Conservation (phyloP, 176 grass and related monocot species). For the Oryza glaberrima region DNA sequence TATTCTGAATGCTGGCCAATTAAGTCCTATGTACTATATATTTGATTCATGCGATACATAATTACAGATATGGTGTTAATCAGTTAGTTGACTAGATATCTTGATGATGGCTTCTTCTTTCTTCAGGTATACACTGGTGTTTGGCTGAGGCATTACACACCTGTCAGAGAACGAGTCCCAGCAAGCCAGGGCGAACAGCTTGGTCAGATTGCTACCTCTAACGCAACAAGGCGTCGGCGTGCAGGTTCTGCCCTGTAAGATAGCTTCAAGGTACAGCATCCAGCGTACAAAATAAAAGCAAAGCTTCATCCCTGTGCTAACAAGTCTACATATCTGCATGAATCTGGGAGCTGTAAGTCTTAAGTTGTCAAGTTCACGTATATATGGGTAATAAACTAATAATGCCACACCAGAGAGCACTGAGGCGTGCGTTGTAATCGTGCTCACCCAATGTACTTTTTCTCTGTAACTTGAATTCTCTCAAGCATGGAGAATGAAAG, state of each 20-base stretch:
- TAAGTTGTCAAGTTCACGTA: conserved; percentile 13
- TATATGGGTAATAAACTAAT: conserved; percentile 43
- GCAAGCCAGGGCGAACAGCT: conserved; percentile 63
- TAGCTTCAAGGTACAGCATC: background rate
- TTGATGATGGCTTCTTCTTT: background rate
- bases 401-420: conserved; percentile 14
- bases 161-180: conserved; percentile 55
- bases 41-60: background rate
- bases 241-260: conserved; percentile 71
- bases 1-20: background rate
- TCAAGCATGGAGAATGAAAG: background rate
- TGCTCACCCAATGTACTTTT: background rate
- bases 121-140: conserved; percentile 75
- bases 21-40: background rate
- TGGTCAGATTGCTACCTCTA: conserved; percentile 77
- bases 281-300: conserved; percentile 29
- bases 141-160: conserved; percentile 81
- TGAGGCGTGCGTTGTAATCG: background rate
- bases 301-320: background rate
- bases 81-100: background rate
- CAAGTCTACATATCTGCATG: background rate
- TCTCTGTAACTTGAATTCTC: background rate
- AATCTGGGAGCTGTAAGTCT: background rate
- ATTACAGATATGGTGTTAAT: background rate
- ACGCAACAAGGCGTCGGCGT: conserved; percentile 78